Evolutionary conservation across 1,284 basidiomycete genomes (phyloP).

Genomic region (Rhodotorula mucilaginosa): DNA sequence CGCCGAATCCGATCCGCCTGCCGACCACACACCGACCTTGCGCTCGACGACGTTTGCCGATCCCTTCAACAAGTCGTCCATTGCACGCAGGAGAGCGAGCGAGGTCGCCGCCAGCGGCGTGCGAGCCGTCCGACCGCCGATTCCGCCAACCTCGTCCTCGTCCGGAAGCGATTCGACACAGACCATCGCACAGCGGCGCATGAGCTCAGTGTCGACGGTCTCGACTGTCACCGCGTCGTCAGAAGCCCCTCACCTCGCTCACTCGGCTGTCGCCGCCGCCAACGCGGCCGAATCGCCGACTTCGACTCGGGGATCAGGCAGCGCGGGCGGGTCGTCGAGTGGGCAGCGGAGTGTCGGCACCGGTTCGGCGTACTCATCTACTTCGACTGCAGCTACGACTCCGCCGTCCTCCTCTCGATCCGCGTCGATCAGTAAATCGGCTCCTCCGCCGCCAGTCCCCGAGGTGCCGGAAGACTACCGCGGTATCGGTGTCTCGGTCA

Average conservation of each 20-base stretch:
- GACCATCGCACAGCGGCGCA: neutral
- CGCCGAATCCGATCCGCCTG: slow-evolving; percentile 10
- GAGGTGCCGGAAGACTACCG: neutral
- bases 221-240: slow-evolving; percentile 2
- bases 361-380: neutral
- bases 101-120: neutral
- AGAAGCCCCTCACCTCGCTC: neutral
- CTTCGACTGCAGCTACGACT: neutral
- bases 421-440: neutral
- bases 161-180: neutral
- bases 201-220: neutral
- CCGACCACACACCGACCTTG: slow-evolving; percentile 28
- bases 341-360: no score
- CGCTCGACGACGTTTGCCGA: slow-evolving; percentile 7
- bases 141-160: neutral
- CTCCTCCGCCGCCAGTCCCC: neutral
- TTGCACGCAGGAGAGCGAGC: slow-evolving; percentile 7
- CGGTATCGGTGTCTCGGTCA: slow-evolving; percentile 30
- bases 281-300: neutral
- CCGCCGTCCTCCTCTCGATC: neutral
- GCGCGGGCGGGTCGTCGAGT: neutral
- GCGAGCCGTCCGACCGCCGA: neutral
- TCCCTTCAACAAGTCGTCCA: slow-evolving; percentile 9
- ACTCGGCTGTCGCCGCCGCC: neutral
- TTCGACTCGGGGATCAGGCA: neutral